Conservation (phyloP, 768 basidiomycete genomes). For the Boletellus ananiceps region DNA sequence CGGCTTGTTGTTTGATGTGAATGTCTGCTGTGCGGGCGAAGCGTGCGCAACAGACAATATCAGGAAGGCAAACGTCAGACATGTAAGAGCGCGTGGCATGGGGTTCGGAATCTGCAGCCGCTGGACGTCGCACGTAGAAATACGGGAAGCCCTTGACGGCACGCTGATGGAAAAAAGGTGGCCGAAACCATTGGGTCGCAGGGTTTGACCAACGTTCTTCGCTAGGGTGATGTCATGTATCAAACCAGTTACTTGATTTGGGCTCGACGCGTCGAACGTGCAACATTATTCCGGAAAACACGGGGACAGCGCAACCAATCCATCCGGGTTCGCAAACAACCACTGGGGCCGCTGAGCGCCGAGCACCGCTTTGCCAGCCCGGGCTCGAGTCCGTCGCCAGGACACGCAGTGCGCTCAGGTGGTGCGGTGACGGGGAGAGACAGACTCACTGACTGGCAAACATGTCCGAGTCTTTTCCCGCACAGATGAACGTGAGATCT, state of each 20-base stretch:
- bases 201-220: slow-evolving; percentile 27
- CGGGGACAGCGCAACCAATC: too few species aligned
- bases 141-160: not conserved
- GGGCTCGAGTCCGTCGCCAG: too few species aligned
- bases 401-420: too few species aligned
- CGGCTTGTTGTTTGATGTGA: slow-evolving; percentile 25
- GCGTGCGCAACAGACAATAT: slow-evolving; percentile 12
- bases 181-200: slow-evolving; percentile 13
- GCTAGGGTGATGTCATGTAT: not conserved
- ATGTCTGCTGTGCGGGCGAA: slow-evolving; percentile 28
- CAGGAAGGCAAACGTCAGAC: slow-evolving; percentile 7
- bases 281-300: not conserved
- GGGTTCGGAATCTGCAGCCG: not conserved
- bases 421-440: too few species aligned
- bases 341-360: too few species aligned
- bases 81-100: slow-evolving; percentile 14
- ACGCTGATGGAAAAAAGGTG: too few species aligned
- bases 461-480: too few species aligned
- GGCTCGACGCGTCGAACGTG: slow-evolving; percentile 20
- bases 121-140: not conserved
- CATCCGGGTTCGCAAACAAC: too few species aligned
- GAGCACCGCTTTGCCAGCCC: too few species aligned
- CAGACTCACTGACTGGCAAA: too few species aligned
- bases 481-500: not conserved
- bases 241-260: slow-evolving; percentile 18